A percentile compares a stretch with the other conserved stretches of the same genome.
These are phyloP conservation scores for Cercospora sojina DNA, from an alignment of 2,329 filamentous ascomycete species.

Conservation along the genomic window DNA sequence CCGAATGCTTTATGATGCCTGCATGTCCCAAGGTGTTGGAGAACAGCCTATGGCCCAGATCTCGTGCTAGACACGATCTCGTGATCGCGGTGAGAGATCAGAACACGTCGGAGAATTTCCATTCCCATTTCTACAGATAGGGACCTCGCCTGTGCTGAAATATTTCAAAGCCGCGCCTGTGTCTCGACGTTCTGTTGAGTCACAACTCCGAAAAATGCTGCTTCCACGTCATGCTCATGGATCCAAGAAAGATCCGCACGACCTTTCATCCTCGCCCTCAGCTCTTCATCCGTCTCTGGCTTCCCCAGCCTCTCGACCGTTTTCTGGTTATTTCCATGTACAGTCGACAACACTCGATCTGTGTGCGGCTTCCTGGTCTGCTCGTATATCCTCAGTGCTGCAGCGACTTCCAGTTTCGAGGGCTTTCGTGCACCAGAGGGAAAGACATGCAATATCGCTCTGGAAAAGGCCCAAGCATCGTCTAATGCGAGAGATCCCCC, in stretches of 20 bases:
- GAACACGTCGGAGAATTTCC: not conserved
- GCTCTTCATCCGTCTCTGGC: slow-evolving; percentile 29
- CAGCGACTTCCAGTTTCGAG: not conserved
- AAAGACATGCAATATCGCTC: slow-evolving; percentile 13
- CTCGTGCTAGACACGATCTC: too few species aligned
- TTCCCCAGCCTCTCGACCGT: slow-evolving; percentile 26
- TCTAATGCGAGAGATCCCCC: slow-evolving; percentile 44
- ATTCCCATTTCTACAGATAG: not conserved
- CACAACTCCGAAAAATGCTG: not conserved
- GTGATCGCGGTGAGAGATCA: too few species aligned
- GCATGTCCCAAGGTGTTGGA: too few species aligned
- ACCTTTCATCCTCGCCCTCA: slow-evolving; percentile 27
- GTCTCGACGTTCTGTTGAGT: not conserved
- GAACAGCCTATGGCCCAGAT: too few species aligned
- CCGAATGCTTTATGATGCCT: not conserved
- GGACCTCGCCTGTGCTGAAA: not conserved
- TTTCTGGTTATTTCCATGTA: slow-evolving; percentile 29
- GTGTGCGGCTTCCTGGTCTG: slow-evolving; percentile 39
- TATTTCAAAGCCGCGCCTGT: not conserved
- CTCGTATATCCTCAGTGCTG: slow-evolving; percentile 39
- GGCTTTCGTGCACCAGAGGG: slow-evolving; percentile 5
- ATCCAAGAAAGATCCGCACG: slow-evolving; percentile 31
- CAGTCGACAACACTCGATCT: slow-evolving; percentile 33
- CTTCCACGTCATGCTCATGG: slow-evolving; percentile 35
- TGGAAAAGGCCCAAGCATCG: slow-evolving; percentile 37